phyloP scores from a whole-genome alignment of 2,329 filamentous ascomycete species.

The Scytalidium sp. region DNA sequence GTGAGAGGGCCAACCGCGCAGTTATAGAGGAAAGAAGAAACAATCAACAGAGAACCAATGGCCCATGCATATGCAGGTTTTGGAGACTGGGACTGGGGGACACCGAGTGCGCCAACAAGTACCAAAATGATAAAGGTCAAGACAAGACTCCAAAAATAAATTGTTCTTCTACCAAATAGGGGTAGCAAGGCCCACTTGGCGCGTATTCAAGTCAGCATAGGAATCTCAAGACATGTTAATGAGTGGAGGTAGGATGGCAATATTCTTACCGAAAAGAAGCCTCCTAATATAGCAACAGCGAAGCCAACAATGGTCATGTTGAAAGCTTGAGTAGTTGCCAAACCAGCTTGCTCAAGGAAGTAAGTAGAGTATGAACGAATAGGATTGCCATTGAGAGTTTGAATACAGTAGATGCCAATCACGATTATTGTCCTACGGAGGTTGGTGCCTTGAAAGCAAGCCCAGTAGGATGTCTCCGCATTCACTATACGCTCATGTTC shows the following conservation, averaged over 20 bases:
- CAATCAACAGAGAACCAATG: conserved; percentile 61
- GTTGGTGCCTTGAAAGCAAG: conserved; percentile 81
- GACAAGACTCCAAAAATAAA: conserved; percentile 56
- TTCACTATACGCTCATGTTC: conserved; percentile 70
- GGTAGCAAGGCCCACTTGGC: conserved; percentile 43
- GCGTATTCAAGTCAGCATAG: conserved; percentile 26
- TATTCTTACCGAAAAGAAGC: conserved; percentile 42
- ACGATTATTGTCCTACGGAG: conserved; percentile 70
- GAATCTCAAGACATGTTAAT: conserved; percentile 23
- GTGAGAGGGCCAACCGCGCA: conserved; percentile 63
- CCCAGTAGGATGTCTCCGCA: conserved; percentile 68
- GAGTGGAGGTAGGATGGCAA: conserved; percentile 34
- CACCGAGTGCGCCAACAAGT: conserved; percentile 58
- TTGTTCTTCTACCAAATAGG: conserved; percentile 43
- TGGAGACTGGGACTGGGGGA: conserved; percentile 31
- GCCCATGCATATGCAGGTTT: conserved; percentile 51
- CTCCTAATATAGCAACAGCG: conserved; percentile 44
- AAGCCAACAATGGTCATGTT: conserved; percentile 46
- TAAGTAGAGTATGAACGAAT: conserved; percentile 65
- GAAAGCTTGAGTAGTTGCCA: conserved; percentile 47
- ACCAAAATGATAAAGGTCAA: conserved; percentile 73
- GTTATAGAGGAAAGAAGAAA: conserved; percentile 74
- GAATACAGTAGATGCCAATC: conserved; percentile 57
- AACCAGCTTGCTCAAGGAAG: conserved; percentile 57
- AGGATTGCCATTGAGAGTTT: conserved; percentile 60